These are phyloP conservation scores for Eudorina sp. DNA, from an alignment of 139 green algal genomes.

Conservation along the genomic window DNA sequence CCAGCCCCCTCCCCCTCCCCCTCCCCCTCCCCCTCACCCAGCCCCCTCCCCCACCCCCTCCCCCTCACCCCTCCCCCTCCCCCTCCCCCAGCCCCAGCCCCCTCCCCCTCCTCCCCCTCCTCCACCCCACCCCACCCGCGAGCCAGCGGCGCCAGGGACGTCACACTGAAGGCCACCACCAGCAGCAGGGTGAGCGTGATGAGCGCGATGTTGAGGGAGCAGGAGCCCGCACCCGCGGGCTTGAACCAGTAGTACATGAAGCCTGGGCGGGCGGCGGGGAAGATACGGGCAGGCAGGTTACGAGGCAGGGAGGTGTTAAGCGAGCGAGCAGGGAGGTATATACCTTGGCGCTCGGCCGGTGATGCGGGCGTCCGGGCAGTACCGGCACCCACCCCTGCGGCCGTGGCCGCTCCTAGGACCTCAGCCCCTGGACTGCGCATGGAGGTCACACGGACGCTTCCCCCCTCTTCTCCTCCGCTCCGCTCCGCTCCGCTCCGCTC, in stretches of 20 bases:
- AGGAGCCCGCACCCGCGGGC: slow-evolving; percentile 77
- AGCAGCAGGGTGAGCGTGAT: slow-evolving; percentile 87
- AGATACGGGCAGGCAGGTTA: not conserved
- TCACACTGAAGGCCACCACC: slow-evolving; percentile 70
- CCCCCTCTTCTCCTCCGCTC: no score
- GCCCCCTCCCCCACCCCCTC: not conserved
- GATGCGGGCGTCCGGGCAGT: no score
- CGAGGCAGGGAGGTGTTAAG: not conserved
- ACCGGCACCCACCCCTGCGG: no score
- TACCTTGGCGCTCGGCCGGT: no score
- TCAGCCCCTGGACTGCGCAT: no score
- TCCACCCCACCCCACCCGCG: not conserved
- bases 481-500: no score
- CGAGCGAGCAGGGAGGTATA: not conserved
- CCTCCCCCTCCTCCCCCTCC: not conserved
- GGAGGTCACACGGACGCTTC: no score
- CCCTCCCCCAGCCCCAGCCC: not conserved
- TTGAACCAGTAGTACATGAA: slow-evolving; percentile 93
- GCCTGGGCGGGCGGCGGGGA: slow-evolving; percentile 47
- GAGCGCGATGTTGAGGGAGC: slow-evolving; percentile 92
- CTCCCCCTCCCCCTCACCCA: no score
- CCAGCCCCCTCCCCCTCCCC: no score
- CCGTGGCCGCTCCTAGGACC: no score
- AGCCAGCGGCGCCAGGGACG: slow-evolving; percentile 74
- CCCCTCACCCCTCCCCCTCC: not conserved